Percentiles rank a stretch among this genome's conserved stretches.
Conservation (phyloP, 331 rosid species). For the Saraca asoca region DNA sequence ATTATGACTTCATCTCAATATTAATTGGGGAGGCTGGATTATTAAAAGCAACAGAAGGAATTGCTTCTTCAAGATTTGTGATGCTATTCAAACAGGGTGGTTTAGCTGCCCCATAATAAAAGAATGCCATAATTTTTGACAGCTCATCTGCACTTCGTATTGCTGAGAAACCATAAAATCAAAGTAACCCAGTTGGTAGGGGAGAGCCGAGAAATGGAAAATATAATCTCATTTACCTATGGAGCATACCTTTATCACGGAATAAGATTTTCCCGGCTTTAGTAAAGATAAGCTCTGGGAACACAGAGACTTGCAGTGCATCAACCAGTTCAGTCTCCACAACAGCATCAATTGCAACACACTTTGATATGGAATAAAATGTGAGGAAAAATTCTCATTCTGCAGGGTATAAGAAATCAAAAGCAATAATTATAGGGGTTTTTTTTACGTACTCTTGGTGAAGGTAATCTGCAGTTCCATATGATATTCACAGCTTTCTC, state of each 20-base stretch:
- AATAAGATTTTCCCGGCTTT: constrained; percentile 81
- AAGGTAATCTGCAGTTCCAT: constrained; percentile 92
- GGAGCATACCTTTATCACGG: constrained; percentile 72
- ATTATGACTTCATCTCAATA: too few species aligned
- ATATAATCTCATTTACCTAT: not conserved
- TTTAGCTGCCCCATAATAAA: constrained; percentile 78
- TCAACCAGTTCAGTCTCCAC: constrained; percentile 71
- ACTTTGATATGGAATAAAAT: constrained; percentile 43
- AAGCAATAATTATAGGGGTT: not conserved
- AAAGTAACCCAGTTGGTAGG: constrained; percentile 22
- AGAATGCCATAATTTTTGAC: constrained; percentile 90
- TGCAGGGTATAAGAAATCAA: constrained; percentile 15
- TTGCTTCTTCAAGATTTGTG: constrained; percentile 50
- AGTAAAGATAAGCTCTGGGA: constrained; percentile 82
- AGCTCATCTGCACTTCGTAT: constrained; percentile 74
- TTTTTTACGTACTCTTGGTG: constrained; percentile 76
- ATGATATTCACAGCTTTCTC: constrained; percentile 81
- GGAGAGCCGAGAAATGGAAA: constrained; percentile 15
- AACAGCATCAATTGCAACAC: constrained; percentile 87
- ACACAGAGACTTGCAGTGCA: constrained; percentile 67
- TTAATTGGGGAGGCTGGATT: constrained; percentile 21
- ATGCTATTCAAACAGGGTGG: constrained; percentile 60
- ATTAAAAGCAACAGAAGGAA: constrained; percentile 56
- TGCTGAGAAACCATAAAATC: constrained; percentile 45
- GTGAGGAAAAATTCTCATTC: constrained; percentile 5